Base-by-base conservation (phyloP, 2,329 filamentous ascomycete species). In the Exophiala sp. region DNA sequence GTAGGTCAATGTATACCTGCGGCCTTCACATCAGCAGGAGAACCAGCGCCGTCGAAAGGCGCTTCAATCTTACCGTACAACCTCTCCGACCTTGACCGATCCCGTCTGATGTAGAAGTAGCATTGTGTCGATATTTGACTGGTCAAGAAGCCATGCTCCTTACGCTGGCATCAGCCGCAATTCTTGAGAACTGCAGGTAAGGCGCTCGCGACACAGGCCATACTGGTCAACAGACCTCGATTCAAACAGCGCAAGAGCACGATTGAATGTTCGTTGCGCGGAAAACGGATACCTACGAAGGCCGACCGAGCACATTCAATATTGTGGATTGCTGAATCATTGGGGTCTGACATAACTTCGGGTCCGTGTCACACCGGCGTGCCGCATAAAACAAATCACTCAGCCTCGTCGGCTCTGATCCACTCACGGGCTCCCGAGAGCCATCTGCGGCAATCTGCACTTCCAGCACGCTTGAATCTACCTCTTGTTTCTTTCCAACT, bases 61-160 rank as follows among this genome's bases (percentile, higher is more conserved):
- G 22, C 41, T 30, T 35, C 21, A 6, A 45, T 19, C 68, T 64
- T 83, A 95, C 72, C 93, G 85, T 57, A 96, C 82, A 32, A 96
- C 85, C 72, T 97, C 90, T 66, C 93, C 93, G 58, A 97, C 86
- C 70, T 91, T 95, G 66, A 97, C 85, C 71, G 80, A 88, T 64
- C 93, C 93, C 58, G 85, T 78, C 71, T 97, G 93, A 70, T 96
- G 87, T 54, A 95, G 74, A 65, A 97, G 81, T 58, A 97, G 76
- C 93, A 97, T 97, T 23, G 22, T 52, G 42, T 2, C 70, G 74
- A 1, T 32, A n/a, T 48, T n/a, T 3, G 38, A n/a, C 38, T 40
- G 32, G 18, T 14, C n/a, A 19, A 9, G 4, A 38, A 16, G 44
- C 16, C 34, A 37, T 9, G 30, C 30, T 34, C 14, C 29, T 18